Evolutionary conservation across 148 eudicot species (phyloP).

Genomic region (Silene uniflora): DNA sequence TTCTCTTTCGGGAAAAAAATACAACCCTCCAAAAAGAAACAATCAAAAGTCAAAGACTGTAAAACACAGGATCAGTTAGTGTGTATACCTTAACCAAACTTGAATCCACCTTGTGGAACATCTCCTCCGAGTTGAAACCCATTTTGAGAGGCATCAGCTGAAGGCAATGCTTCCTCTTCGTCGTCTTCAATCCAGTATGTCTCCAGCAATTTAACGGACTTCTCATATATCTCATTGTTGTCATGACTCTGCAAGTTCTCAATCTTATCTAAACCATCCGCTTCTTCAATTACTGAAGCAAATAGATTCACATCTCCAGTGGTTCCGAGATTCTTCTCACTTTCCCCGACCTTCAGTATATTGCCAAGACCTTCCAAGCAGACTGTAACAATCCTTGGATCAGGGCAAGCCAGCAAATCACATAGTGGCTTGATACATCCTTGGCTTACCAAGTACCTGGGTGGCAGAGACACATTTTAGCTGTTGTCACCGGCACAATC

Average conservation of each 20-base stretch:
- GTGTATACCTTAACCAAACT: slow-evolving; percentile 52
- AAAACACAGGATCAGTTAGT: not conserved
- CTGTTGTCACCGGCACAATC: not conserved
- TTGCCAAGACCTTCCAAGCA: slow-evolving; percentile 93
- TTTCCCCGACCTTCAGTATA: slow-evolving; percentile 74
- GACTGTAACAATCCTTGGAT: slow-evolving; percentile 80
- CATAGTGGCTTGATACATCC: slow-evolving; percentile 86
- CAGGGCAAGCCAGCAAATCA: slow-evolving; percentile 76
- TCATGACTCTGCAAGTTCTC: slow-evolving; percentile 80
- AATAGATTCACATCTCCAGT: slow-evolving; percentile 57
- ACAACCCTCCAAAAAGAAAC: not conserved
- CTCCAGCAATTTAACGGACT: slow-evolving; percentile 76
- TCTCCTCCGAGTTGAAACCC: slow-evolving; percentile 71
- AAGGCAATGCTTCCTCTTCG: slow-evolving; percentile 63
- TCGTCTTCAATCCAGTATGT: slow-evolving; percentile 86
- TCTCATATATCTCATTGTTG: slow-evolving; percentile 86
- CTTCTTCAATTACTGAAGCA: slow-evolving; percentile 78
- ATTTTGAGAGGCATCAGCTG: slow-evolving; percentile 59
- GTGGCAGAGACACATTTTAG: not conserved
- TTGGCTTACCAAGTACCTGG: slow-evolving; percentile 64
- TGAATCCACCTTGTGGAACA: slow-evolving; percentile 86
- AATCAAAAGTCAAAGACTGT: not conserved
- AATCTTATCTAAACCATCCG: slow-evolving; percentile 85
- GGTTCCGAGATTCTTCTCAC: slow-evolving; percentile 58
- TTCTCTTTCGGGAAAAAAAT: not conserved